These are phyloP conservation scores for Penicillium sp. DNA, from an alignment of 2,329 filamentous ascomycete genomes.

Conservation along the genomic window DNA sequence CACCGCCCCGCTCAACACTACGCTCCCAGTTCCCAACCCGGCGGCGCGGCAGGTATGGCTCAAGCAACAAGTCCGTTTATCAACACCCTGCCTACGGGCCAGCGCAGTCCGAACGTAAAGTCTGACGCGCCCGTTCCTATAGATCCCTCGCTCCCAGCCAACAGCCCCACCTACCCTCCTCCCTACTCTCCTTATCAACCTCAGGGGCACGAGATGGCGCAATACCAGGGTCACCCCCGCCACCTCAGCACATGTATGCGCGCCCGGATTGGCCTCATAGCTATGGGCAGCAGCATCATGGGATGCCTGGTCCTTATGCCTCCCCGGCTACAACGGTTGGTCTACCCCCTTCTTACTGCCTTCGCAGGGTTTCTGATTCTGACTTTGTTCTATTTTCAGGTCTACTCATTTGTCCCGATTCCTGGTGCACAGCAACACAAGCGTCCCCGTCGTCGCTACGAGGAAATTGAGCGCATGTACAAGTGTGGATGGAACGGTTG, in stretches of 20 bases:
- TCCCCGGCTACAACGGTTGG: conserved; percentile 57
- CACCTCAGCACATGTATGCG: conserved; percentile 47
- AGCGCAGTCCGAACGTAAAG: conserved; percentile 63
- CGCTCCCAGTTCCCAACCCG: conserved; percentile 65
- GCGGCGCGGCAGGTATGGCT: conserved; percentile 86
- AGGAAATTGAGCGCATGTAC: conserved; percentile 99
- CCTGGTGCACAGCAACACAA: conserved; percentile 97
- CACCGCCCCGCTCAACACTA: conserved; percentile 70
- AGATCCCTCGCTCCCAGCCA: conserved; percentile 96
- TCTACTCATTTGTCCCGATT: conserved; percentile 97
- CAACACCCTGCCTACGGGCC: conserved; percentile 46
- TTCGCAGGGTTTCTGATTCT: conserved; percentile 50
- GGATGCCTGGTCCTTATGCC: conserved; percentile 48
- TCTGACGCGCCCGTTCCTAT: conserved; percentile 97
- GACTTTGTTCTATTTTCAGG: conserved; percentile 52
- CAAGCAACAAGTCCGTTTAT: conserved; percentile 97
- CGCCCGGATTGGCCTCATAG: conserved; percentile 47
- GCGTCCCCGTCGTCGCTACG: conserved; percentile 84
- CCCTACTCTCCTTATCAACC: conserved; percentile 83
- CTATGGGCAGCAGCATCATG: conserved; percentile 47
- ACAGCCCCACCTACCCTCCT: conserved; percentile 86
- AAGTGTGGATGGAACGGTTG: conserved; percentile 98
- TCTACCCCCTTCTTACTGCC: conserved; percentile 55
- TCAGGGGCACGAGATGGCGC: conserved; percentile 79
- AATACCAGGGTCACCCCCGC: conserved; percentile 54